phyloP scores from a whole-genome alignment of 495 filamentous ascomycete species.

The Hypoxylon cercidicola region DNA sequence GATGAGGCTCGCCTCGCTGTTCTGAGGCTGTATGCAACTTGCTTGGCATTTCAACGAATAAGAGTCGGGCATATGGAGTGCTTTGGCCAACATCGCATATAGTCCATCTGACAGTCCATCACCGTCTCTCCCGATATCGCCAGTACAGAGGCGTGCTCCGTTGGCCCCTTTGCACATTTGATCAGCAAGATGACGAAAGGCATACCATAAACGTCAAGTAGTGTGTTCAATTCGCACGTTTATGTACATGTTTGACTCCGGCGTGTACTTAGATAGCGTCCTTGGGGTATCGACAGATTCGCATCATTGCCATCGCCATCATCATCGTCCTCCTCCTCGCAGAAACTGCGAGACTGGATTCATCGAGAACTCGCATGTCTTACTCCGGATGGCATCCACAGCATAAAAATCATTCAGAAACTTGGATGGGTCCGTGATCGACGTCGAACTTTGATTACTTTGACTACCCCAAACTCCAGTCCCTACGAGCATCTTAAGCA shows the following conservation, averaged over 20 bases:
- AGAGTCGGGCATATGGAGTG: conserved; percentile 18
- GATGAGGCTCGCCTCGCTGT: conserved; percentile 11
- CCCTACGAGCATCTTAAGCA: conserved; percentile 31
- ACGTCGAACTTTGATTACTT: conserved; percentile 24
- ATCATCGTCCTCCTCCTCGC: conserved; percentile 8
- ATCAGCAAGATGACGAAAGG: conserved; percentile 1
- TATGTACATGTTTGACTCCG: conserved; percentile 30
- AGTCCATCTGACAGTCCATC: conserved; percentile 9
- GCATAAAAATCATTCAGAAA: conserved; percentile 19
- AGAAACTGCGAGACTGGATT: not conserved
- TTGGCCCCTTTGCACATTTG: not conserved
- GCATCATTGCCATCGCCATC: not conserved
- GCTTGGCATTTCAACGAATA: conserved; percentile 11
- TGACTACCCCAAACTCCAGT: conserved; percentile 32
- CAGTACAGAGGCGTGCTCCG: conserved; percentile 5
- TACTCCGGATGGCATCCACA: conserved; percentile 22
- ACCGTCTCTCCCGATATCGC: conserved; percentile 12
- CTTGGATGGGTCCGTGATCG: conserved; percentile 17
- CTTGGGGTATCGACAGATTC: conserved; percentile 12
- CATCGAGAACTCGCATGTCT: conserved; percentile 8
- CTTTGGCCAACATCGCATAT: conserved; percentile 12
- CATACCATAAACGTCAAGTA: conserved; percentile 20
- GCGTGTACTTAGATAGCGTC: conserved; percentile 1
- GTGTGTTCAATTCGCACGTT: conserved; percentile 20
- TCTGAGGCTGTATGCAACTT: conserved; percentile 6